A percentile compares a stretch with the other conserved stretches of the same genome.
These are phyloP conservation scores for Ophiostoma ulmi DNA, from an alignment of 2,329 filamentous ascomycete species.

Conservation along the genomic window DNA sequence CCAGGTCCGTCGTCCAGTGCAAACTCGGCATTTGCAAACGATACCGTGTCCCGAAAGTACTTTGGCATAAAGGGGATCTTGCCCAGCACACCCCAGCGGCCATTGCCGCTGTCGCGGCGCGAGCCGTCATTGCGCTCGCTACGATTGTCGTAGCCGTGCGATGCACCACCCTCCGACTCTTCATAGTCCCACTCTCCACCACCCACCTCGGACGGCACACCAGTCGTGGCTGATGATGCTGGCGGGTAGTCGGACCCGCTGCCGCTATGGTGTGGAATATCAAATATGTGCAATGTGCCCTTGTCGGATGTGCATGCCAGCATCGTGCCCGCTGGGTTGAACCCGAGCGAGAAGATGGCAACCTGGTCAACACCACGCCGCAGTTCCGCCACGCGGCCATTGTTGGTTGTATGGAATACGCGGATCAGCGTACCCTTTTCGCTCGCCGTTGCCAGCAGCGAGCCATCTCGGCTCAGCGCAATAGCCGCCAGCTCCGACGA, in stretches of 20 bases:
- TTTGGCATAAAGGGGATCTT: conserved; percentile 80
- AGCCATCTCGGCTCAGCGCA: conserved; percentile 71
- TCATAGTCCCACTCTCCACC: conserved; percentile 27
- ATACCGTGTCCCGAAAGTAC: conserved; percentile 85
- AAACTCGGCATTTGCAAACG: conserved; percentile 74
- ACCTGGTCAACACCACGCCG: conserved; percentile 85
- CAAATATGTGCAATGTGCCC: conserved; percentile 89
- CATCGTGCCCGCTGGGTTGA: conserved; percentile 73
- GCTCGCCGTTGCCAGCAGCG: conserved; percentile 82
- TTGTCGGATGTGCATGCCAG: conserved; percentile 95
- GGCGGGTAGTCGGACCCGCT: background rate
- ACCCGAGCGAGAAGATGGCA: conserved; percentile 78
- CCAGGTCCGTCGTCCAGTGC: conserved; percentile 63
- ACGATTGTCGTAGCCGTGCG: conserved; percentile 18
- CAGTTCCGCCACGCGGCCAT: conserved; percentile 75
- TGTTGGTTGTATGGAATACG: conserved; percentile 74
- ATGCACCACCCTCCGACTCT: conserved; percentile 24
- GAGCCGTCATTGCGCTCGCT: conserved; percentile 21
- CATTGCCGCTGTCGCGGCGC: conserved; percentile 40
- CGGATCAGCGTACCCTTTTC: conserved; percentile 87
- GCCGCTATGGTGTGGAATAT: conserved; percentile 56
- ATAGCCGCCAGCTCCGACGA: conserved; percentile 72
- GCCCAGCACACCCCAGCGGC: conserved; percentile 81
- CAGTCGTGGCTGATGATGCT: background rate
- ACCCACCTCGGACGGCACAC: conserved; percentile 20